Conservation (phyloP, 768 basidiomycete species). For the Phlebiopsis gigantea region DNA sequence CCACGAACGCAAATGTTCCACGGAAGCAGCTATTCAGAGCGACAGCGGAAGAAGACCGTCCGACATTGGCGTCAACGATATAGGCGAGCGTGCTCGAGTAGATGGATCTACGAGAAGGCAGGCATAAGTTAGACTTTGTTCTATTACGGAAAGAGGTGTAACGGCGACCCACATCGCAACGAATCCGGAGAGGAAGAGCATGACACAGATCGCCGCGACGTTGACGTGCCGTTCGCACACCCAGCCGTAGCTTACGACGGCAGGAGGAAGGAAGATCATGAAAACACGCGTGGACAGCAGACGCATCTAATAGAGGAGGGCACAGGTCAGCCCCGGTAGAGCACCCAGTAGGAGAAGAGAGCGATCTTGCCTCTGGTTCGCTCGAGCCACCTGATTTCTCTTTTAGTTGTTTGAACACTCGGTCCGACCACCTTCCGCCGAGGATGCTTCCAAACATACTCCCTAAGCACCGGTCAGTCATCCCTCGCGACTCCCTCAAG, state of each 20-base stretch:
- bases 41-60: conserved; percentile 69
- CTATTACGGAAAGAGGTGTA: background rate
- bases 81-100: conserved; percentile 76
- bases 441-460: conserved; percentile 47
- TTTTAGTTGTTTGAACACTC: conserved; percentile 37
- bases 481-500: background rate
- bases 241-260: conserved; percentile 73
- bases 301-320: too few species aligned
- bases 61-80: conserved; percentile 81
- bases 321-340: too few species aligned
- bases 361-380: conserved; percentile 65
- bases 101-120: conserved; percentile 36
- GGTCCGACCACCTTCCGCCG: conserved; percentile 58
- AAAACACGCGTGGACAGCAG: conserved; percentile 56
- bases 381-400: conserved; percentile 38
- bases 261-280: conserved; percentile 54
- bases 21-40: conserved; percentile 77
- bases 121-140: background rate
- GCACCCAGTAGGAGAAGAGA: background rate
- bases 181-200: conserved; percentile 71
- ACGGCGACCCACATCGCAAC: conserved; percentile 54
- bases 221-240: conserved; percentile 55
- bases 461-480: conserved; percentile 25
- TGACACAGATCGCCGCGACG: conserved; percentile 63
- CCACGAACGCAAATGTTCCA: conserved; percentile 61